Base-by-base conservation (phyloP, 1,139 yeast species). In the Pneumocystis wakefieldiae region DNA sequence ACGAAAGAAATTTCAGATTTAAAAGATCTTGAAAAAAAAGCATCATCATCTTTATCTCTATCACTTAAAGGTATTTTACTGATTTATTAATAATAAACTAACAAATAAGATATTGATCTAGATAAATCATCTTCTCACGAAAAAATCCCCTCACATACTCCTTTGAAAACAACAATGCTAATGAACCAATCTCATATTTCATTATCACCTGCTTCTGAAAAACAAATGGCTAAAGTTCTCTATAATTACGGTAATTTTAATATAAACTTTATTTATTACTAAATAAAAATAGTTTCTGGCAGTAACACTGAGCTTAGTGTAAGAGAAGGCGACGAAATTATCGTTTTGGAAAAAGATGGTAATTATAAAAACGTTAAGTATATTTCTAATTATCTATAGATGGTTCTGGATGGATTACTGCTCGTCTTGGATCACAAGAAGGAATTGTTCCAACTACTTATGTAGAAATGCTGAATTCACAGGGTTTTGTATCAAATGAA, bases 381-480 rank as follows among this genome's bases (percentile, higher is more conserved):
- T 57, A 17, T 24, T 19, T 10, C 24, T 39, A 29, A 37, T 57
- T 57, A 57, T 12, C 19, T 12, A 29, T 12, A 57, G 92, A 87
- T 68, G 97, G 97, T 0, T 84, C 92, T 7, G 99, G 99, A 0
- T 94, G 99, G 99, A 85, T 96, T 0, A 74, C 75, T 68, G 81
- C 85, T 69, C 67, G 74, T 63, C 57, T 48, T 14, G 68, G 76
- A 62, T 78, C 86, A 4, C 71, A 73, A 12, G 76, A 76, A 61
- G 99, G 99, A 0, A 77, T 92, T 38, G 97, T 91, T 2, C 99
- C 99, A 0, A 84, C 95, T 0, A 75, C 87, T 0, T 94, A 94
- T 70, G 74, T 91, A n/a, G 84, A 84, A 68, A 73, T 86, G 15
- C 60, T 66, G 10, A 65, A 66, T 32, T 64, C 63, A n/a, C 65